Conservation (phyloP, 768 basidiomycete species). For the Pseudohyphozyma bogoriensis region DNA sequence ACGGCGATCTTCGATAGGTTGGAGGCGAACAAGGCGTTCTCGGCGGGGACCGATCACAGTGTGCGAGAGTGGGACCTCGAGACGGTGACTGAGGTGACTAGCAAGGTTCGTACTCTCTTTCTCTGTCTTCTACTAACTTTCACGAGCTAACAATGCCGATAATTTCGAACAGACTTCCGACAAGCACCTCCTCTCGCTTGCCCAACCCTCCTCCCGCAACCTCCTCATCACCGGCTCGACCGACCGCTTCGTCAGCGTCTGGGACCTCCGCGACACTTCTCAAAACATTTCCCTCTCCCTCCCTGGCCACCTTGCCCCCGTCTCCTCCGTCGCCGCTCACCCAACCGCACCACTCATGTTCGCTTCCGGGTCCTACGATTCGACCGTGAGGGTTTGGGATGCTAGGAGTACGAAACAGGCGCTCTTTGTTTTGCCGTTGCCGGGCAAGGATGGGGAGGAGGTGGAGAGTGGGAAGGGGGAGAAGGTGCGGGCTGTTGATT, state of each 20-base stretch:
- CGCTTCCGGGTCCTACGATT: conserved; percentile 39
- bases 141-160: not conserved
- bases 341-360: conserved; percentile 40
- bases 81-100: conserved; percentile 43
- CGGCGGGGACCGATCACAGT: conserved; percentile 72
- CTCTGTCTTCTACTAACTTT: not conserved
- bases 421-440: conserved; percentile 39
- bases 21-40: conserved; percentile 47
- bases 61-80: conserved; percentile 81
- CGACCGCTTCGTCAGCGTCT: conserved; percentile 42
- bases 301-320: conserved; percentile 37
- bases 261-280: conserved; percentile 37
- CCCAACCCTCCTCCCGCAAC: conserved; percentile 36
- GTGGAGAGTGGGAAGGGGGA: conserved; percentile 37
- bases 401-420: conserved; percentile 41
- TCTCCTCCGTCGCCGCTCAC: conserved; percentile 39
- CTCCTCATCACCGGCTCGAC: conserved; percentile 40
- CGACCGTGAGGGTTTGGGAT: conserved; percentile 42
- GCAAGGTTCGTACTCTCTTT: conserved; percentile 35
- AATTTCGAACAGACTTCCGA: conserved; percentile 27
- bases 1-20: conserved; percentile 49
- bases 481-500: conserved; percentile 40
- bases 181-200: conserved; percentile 39
- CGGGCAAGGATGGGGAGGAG: conserved; percentile 32
- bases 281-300: conserved; percentile 41